Base-by-base conservation (phyloP, 73 alveolate species). In the Paramecium tetraurelia region DNA sequence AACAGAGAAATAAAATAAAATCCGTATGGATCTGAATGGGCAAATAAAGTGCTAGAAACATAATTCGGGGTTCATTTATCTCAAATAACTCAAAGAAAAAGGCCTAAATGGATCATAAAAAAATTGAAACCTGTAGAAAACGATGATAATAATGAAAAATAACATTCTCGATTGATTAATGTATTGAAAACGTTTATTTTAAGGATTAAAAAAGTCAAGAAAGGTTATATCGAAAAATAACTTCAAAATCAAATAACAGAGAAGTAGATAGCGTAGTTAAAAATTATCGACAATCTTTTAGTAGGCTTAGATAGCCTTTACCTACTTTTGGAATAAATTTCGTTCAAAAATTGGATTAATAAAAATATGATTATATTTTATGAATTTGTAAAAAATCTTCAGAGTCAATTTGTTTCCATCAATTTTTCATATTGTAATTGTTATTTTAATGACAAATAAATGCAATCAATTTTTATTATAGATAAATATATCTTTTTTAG, bases 11-110 rank as follows among this genome's bases (percentile, higher is more conserved):
- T 12, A 1, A 41, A 41, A 46, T 38, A 46, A 80, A 80, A 80
- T 14, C 90, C 90, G 4, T 80, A 80, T 48, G 57, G 75, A 44
- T 40, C 90, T 11, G 76, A 24, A 21, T 80, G 90, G 90, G 90
- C 90, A 9, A 80, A 80, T 80, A 24, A 41, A 22, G 76, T 80
- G 3, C 35, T 80, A 35, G 57, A 80, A 43, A 43, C 44, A 22
- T 29, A 80, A 35, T 80, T 80, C 16, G 76, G 75, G 10, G 90
- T 80, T 20, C 21, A 44, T 22, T 14, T 80, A 24, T 18, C 43
- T 22, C n/a, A 44, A 48, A 63, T 80, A 44, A 40, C 48, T 2
- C 46, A 43, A 33, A 33, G 58, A 22, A 12, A 20, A 31, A 63
- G 90, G n/a, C 46, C 70, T 80, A 80, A 46, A 46, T 80, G 90